A percentile compares a stretch with the other conserved stretches of the same genome.
Evolutionary conservation across 345 rosid genomes (phyloP).

Genomic region (Brassica nigra): DNA sequence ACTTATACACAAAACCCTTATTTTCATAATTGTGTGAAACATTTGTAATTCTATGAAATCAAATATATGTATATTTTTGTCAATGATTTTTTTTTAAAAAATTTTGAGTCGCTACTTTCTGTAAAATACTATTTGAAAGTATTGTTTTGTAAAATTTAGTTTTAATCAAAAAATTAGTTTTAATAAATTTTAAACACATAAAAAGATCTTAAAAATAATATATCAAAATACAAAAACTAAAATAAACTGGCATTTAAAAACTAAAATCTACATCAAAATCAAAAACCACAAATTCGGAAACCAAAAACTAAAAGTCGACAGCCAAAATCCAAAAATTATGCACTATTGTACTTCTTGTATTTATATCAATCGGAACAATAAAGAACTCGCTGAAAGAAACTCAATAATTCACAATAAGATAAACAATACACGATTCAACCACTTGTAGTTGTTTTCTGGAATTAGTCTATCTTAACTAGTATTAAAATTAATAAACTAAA

Average conservation of each 20-base stretch:
- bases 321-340: neutral
- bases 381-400: neutral
- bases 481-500: neutral
- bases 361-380: neutral
- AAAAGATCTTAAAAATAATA: neutral
- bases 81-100: neutral
- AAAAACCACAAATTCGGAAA: neutral
- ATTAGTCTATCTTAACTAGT: neutral
- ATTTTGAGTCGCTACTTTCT: neutral
- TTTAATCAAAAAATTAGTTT: too few species aligned
- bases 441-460: constrained; percentile 19
- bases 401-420: constrained; percentile 8
- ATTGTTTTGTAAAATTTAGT: neutral
- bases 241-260: too few species aligned
- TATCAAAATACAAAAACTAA: neutral
- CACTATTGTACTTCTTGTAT: neutral
- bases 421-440: constrained; percentile 31
- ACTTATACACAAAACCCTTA: neutral
- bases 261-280: neutral
- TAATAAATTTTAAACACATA: neutral
- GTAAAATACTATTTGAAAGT: neutral
- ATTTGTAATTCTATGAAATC: too few species aligned
- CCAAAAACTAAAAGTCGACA: neutral
- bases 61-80: too few species aligned
- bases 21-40: neutral